Evolutionary conservation across 2,329 filamentous ascomycete species (phyloP).

Genomic region (Escovopsis sp.): DNA sequence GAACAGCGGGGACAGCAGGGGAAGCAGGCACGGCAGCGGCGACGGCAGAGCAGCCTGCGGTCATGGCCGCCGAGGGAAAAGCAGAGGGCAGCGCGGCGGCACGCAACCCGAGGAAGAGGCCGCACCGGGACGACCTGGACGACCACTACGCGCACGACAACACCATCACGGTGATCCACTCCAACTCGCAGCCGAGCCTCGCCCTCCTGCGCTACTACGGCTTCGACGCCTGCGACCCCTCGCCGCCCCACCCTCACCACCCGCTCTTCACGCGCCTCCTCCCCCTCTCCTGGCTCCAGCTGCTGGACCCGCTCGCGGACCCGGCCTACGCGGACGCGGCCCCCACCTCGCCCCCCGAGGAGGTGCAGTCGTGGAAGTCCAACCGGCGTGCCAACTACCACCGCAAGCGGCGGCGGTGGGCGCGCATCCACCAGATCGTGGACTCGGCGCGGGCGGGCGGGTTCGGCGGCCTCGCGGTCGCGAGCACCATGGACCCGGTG

Average conservation of each 20-base stretch:
- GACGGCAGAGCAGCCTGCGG: slow-evolving; percentile 2
- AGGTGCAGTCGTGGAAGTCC: slow-evolving; percentile 57
- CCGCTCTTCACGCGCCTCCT: slow-evolving; percentile 72
- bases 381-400: slow-evolving; percentile 74
- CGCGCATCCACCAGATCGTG: slow-evolving; percentile 54
- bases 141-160: slow-evolving; percentile 55
- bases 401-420: slow-evolving; percentile 77
- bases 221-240: slow-evolving; percentile 57
- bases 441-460: slow-evolving; percentile 58
- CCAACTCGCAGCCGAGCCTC: slow-evolving; percentile 76
- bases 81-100: not conserved
- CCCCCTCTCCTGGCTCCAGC: slow-evolving; percentile 79
- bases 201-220: slow-evolving; percentile 78
- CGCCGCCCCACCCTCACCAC: slow-evolving; percentile 44
- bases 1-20: not conserved
- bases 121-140: slow-evolving; percentile 34
- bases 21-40: slow-evolving; percentile 1
- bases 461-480: slow-evolving; percentile 72
- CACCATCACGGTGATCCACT: slow-evolving; percentile 66
- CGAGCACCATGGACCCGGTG: slow-evolving; percentile 65
- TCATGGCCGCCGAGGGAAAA: not conserved
- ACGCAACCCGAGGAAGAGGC: slow-evolving; percentile 14
- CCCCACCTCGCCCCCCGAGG: slow-evolving; percentile 38
- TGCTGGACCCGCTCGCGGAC: slow-evolving; percentile 64
- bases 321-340: slow-evolving; percentile 56